phyloP scores from a whole-genome alignment of 768 basidiomycete species.

The Tricholoma terreum region DNA sequence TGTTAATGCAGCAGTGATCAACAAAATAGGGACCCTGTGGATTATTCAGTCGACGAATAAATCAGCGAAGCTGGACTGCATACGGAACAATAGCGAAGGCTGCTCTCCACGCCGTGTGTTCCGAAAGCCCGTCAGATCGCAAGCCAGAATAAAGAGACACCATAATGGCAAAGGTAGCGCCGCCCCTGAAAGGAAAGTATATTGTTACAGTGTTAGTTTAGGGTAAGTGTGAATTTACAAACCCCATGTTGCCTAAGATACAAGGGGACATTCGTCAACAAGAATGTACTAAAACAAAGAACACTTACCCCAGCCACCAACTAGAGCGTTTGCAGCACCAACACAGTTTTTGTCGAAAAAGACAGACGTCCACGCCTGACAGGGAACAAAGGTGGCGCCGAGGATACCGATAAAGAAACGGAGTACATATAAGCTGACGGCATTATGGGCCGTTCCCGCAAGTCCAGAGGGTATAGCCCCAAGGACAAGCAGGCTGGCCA shows the following conservation, averaged over 20 bases:
- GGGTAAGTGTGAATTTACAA: slow-evolving; percentile 1
- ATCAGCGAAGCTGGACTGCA: slow-evolving; percentile 1
- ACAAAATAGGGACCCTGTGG: slow-evolving; percentile 42
- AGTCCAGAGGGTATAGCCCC: slow-evolving; percentile 60
- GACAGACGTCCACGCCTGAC: slow-evolving; percentile 57
- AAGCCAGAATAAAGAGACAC: slow-evolving; percentile 46
- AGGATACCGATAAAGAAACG: slow-evolving; percentile 62
- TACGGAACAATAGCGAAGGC: slow-evolving; percentile 54
- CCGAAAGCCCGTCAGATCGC: slow-evolving; percentile 30
- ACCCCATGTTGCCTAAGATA: slow-evolving; percentile 39
- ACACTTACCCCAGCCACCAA: slow-evolving; percentile 42
- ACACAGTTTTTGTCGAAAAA: slow-evolving; percentile 53
- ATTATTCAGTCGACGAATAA: not conserved
- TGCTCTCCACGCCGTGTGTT: slow-evolving; percentile 50
- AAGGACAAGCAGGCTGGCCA: slow-evolving; percentile 50
- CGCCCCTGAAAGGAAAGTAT: slow-evolving; percentile 27
- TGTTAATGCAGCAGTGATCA: slow-evolving; percentile 37
- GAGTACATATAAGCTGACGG: slow-evolving; percentile 20
- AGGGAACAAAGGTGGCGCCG: slow-evolving; percentile 60
- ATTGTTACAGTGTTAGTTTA: not conserved
- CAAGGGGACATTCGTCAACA: not conserved
- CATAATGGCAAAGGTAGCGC: slow-evolving; percentile 58
- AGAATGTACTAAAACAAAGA: not conserved
- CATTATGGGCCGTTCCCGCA: slow-evolving; percentile 46
- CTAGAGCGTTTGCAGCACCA: slow-evolving; percentile 49